phyloP scores from a whole-genome alignment of 208 protist genomes.

The Leishmania tropica region DNA sequence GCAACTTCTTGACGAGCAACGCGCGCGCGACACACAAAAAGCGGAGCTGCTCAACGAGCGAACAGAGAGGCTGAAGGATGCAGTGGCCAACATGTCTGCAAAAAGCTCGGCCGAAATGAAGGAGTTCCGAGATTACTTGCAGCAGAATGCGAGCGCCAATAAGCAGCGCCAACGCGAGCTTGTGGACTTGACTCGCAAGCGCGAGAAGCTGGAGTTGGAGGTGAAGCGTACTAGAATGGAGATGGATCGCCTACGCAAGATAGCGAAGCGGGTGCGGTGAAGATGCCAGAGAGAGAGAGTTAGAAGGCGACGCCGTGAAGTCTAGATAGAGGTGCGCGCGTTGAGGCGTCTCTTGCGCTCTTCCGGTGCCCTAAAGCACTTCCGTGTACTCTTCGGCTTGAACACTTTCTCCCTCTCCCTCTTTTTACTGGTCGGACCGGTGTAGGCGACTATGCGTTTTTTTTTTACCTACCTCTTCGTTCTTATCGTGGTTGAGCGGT shows the following conservation, averaged over 20 bases:
- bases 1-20: conserved; percentile 22
- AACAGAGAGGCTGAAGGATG: conserved; percentile 38
- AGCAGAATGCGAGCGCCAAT: conserved; percentile 36
- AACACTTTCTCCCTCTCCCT: not conserved
- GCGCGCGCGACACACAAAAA: conserved; percentile 15
- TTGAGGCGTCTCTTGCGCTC: not conserved
- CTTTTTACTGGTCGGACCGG: not conserved
- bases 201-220: conserved; percentile 70
- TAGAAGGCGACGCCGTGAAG: too few relatives aligned
- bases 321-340: not conserved
- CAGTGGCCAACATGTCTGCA: conserved; percentile 49
- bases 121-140: conserved; percentile 41
- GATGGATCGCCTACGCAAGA: conserved; percentile 64
- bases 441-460: not conserved
- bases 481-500: not conserved
- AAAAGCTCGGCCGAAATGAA: conserved; percentile 58
- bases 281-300: not conserved
- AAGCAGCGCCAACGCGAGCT: conserved; percentile 61
- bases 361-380: not conserved
- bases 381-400: not conserved
- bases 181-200: conserved; percentile 58
- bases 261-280: conserved; percentile 62
- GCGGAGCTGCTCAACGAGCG: conserved; percentile 43
- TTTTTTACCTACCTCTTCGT: not conserved
- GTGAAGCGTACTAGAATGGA: conserved; percentile 66